phyloP scores from a whole-genome alignment of 2,329 filamentous ascomycete species.

The Phialophora tarda region DNA sequence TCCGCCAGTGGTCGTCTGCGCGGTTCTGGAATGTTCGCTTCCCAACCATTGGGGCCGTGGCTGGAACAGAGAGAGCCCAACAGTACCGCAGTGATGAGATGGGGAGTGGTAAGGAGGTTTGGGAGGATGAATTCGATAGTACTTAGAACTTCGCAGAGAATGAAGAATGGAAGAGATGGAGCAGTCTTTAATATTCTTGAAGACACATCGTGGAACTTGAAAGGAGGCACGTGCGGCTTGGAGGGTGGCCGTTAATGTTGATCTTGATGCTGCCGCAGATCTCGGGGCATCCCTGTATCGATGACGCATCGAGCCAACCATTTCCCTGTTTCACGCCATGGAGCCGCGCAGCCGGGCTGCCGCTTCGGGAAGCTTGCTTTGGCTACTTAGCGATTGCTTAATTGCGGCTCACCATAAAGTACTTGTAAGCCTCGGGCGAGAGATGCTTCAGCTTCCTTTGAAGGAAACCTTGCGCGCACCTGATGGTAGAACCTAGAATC shows the following conservation, averaged over 20 bases:
- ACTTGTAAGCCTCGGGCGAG: no score
- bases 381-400: not conserved
- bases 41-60: conserved; percentile 24
- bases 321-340: conserved; percentile 11
- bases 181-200: not conserved
- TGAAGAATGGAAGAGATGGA: not conserved
- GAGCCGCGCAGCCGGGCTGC: not conserved
- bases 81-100: not conserved
- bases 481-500: no score
- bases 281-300: not conserved
- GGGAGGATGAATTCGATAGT: not conserved
- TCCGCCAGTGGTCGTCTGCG: conserved; percentile 13
- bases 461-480: no score
- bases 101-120: no score
- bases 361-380: not conserved
- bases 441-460: no score
- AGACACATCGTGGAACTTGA: not conserved
- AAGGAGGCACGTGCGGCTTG: not conserved
- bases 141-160: not conserved
- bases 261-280: not conserved
- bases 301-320: conserved; percentile 9
- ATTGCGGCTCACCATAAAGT: no score
- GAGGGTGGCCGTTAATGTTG: not conserved
- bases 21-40: conserved; percentile 29
- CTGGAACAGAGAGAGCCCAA: not conserved